Evolutionary conservation across 2,329 filamentous ascomycete genomes (phyloP), one percentile per base, ranked within the genome.

Genomic region (Pestalotiopsis sp.): DNA sequence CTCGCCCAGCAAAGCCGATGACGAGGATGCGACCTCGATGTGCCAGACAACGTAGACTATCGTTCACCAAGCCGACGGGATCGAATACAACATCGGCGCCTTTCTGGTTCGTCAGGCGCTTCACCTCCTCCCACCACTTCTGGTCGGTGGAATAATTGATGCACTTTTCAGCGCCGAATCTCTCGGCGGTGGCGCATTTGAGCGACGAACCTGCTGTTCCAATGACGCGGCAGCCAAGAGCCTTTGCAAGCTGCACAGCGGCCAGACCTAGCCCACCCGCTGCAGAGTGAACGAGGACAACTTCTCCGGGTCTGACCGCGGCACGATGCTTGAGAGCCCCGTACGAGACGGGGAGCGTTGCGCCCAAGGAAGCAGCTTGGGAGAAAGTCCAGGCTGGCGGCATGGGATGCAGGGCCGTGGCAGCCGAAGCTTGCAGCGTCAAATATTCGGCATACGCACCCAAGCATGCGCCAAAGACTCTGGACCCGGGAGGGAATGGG

Each of bases 81-180:
- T 91, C 88, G 72, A 86, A 87, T 13, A 90, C 85, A 0, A 88
- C 81, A 77, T 90, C 83, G 2, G 87, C 87, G 0, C 88, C 88
- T 38, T 80, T 77, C 0, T 83, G 82, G 1, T 75, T 71, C 0
- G 86, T 89, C 23, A 84, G 70, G 2, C 77, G 75, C n/a, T 83
- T 77, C 2, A 90, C 84, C 14, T 79, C 72, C n/a, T 84, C 78
- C 73, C 84, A 84, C 88, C 88, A 91, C 0, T 79, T 76, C 13
- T 66, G 52, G 4, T 77, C 68, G 3, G 75, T 71, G 4, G 70
- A 69, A 71, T 85, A 83, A 72, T 84, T 75, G 38, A 88, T 77
- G 64, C 79, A 81, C 3, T 74, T 71, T 67, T 80, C 78, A 0
- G 83, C 84, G 0, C 84, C 85, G 68, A 81, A 76, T 12, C 67